Evolutionary conservation across 805 yeast genomes (phyloP).

Genomic region (Tetrapisispora arboricola): DNA sequence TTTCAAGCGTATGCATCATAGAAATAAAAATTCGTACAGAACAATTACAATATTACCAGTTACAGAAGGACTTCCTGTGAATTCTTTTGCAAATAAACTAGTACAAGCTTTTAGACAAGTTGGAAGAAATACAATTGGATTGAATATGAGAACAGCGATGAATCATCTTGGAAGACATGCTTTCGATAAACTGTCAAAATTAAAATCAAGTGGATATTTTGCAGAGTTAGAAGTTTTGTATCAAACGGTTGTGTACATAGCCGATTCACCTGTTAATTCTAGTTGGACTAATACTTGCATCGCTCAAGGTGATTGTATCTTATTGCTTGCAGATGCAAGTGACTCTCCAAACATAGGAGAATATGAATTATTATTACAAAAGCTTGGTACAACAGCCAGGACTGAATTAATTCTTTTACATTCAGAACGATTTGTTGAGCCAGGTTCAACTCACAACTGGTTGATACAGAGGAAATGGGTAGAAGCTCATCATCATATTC

Average conservation of each 20-base stretch:
- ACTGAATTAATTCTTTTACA: slow-evolving; percentile 81
- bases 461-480: slow-evolving; percentile 82
- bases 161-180: slow-evolving; percentile 84
- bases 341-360: slow-evolving; percentile 71
- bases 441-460: slow-evolving; percentile 83
- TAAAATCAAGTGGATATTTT: slow-evolving; percentile 81
- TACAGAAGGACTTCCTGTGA: slow-evolving; percentile 71
- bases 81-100: slow-evolving; percentile 69
- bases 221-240: slow-evolving; percentile 84
- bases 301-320: slow-evolving; percentile 90
- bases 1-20: slow-evolving; percentile 6
- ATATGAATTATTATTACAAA: slow-evolving; percentile 65
- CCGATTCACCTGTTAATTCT: slow-evolving; percentile 74
- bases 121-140: slow-evolving; percentile 61
- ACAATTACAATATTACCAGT: slow-evolving; percentile 82
- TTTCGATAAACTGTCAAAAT: slow-evolving; percentile 74
- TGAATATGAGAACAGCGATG: slow-evolving; percentile 76
- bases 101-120: slow-evolving; percentile 61
- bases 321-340: slow-evolving; percentile 76
- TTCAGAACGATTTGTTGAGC: slow-evolving; percentile 68
- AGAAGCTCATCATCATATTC: slow-evolving; percentile 85
- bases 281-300: slow-evolving; percentile 90
- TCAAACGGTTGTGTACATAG: slow-evolving; percentile 81
- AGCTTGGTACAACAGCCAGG: slow-evolving; percentile 72
- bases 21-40: slow-evolving; percentile 36